These are phyloP conservation scores for Gloeopeniophorella convolvens DNA, from an alignment of 768 basidiomycete species.

Conservation along the genomic window DNA sequence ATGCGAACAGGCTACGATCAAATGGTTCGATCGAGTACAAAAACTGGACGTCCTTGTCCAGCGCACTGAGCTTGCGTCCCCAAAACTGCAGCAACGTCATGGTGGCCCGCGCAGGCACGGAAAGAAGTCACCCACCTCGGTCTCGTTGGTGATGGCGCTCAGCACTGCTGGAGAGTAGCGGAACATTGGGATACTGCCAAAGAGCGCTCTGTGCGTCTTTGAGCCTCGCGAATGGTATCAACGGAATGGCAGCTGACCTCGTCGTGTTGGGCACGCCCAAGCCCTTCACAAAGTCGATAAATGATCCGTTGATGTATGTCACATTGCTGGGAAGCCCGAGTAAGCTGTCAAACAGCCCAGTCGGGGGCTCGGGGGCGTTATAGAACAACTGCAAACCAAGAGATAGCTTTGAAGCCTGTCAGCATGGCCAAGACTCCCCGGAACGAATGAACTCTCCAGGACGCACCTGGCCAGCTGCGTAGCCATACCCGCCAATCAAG, in stretches of 20 bases:
- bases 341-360: background rate
- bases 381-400: background rate
- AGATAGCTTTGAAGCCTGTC: no score
- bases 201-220: no score
- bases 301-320: no score
- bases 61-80: background rate
- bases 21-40: conserved; percentile 3
- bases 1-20: background rate
- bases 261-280: no score
- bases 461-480: background rate
- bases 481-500: background rate
- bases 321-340: background rate
- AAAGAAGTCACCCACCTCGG: background rate
- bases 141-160: background rate
- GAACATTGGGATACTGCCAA: no score
- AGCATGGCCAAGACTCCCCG: no score
- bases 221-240: no score
- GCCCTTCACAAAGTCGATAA: no score
- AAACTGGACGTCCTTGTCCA: background rate
- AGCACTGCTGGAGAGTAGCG: background rate
- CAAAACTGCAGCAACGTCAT: background rate
- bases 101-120: no score
- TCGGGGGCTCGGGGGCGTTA: background rate
- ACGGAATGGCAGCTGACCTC: no score
- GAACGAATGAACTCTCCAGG: no score